Evolutionary conservation across 768 basidiomycete genomes (phyloP).

Genomic region (Rhizopogon vinicolor): DNA sequence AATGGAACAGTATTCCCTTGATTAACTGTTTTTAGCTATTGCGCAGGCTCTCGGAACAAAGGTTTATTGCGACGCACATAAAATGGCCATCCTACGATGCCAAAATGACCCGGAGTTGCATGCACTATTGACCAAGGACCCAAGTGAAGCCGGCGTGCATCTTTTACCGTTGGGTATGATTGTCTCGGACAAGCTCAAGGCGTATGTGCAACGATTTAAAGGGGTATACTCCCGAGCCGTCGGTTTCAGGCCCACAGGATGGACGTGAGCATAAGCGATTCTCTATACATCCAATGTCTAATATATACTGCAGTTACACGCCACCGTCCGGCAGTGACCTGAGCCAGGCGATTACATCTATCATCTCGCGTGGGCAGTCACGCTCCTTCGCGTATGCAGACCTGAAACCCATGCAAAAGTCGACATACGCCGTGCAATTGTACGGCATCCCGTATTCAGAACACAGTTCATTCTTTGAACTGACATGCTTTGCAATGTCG

Average conservation of each 20-base stretch:
- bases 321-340: conserved; percentile 61
- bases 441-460: conserved; percentile 92
- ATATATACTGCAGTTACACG: conserved; percentile 44
- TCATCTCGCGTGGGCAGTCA: conserved; percentile 65
- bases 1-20: not conserved
- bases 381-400: conserved; percentile 66
- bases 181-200: conserved; percentile 68
- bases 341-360: conserved; percentile 57
- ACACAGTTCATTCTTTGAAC: conserved; percentile 92
- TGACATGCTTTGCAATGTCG: conserved; percentile 92
- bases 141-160: conserved; percentile 76
- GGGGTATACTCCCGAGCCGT: conserved; percentile 67
- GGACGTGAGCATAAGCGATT: conserved; percentile 63
- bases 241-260: conserved; percentile 92
- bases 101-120: conserved; percentile 83
- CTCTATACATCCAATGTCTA: not conserved
- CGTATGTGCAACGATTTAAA: conserved; percentile 72
- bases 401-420: conserved; percentile 66
- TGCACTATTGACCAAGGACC: conserved; percentile 69
- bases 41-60: conserved; percentile 77
- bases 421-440: conserved; percentile 63
- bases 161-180: conserved; percentile 77
- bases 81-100: conserved; percentile 77
- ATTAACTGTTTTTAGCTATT: conserved; percentile 49
- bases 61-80: conserved; percentile 86